Conservation (phyloP, 306 rosid species). For the Urtica urens region DNA sequence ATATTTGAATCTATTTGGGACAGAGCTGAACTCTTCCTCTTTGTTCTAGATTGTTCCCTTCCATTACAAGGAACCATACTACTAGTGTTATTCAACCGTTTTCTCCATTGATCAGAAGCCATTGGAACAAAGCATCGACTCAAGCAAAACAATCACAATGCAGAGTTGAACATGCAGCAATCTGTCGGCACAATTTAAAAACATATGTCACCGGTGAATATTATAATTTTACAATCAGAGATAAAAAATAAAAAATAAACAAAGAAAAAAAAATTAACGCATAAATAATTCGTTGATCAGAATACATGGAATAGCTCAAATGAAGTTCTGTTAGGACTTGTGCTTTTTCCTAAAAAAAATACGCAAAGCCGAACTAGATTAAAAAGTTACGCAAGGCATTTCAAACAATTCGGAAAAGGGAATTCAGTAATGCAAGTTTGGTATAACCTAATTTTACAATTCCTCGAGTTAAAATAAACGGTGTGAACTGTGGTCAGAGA, state of each 20-base stretch:
- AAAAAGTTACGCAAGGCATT: too few relatives aligned
- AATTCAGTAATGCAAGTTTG: too few relatives aligned
- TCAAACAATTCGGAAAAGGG: too few relatives aligned
- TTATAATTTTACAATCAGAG: not conserved
- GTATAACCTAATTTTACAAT: too few relatives aligned
- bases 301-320: too few relatives aligned
- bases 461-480: too few relatives aligned
- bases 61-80: constrained; percentile 39
- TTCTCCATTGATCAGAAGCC: constrained; percentile 92
- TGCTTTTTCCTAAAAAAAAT: too few relatives aligned
- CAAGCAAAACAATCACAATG: constrained; percentile 11
- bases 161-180: constrained; percentile 15
- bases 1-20: constrained; percentile 38
- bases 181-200: constrained; percentile 12
- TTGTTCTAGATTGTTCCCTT: constrained; percentile 49
- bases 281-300: too few relatives aligned
- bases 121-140: constrained; percentile 23
- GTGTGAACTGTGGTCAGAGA: too few relatives aligned
- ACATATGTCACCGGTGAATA: constrained; percentile 23
- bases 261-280: too few relatives aligned
- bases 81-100: constrained; percentile 60
- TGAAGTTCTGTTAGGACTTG: too few relatives aligned
- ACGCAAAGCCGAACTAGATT: too few relatives aligned
- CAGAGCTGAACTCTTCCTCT: constrained; percentile 42
- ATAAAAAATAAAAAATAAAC: not conserved